Evolutionary conservation across 805 yeast genomes (phyloP), one percentile per base, ranked within the genome.

Genomic region (Saccharomycopsis synnaedendra): DNA sequence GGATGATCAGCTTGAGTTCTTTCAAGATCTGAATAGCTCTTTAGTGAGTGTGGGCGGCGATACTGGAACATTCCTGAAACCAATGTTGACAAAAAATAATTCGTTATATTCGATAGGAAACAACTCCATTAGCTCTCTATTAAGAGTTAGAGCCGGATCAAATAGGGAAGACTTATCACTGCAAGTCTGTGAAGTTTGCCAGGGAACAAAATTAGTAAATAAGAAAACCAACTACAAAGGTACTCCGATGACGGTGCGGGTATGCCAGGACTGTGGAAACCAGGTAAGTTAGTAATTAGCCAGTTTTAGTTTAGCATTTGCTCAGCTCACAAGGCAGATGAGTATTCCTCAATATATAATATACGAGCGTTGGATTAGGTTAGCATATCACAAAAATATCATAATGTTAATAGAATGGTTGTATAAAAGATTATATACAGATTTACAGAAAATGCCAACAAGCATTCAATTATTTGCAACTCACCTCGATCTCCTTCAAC

Each of bases 401-500:
- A 19, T 19, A 19, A 19, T 19, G 19, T 19, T 19, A 19, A 19
- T 19, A 19, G 19, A 19, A 19, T 19, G 19, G 19, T 19, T 19
- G 19, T 19, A 19, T 19, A 19, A 19, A 1, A 19, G 19, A 19
- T 19, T 19, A 19, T 19, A 19, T 19, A 19, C 19, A 19, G 19
- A 19, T 19, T 1, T 19, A 19, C 19, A 19, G 19, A 19, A 19
- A 19, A 19, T 10, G 3, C 10, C 10, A 34, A 34, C 11, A 34
- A 34, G 11, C 10, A 34, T 34, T 34, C 37, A 3, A 34, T n/a
- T 34, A 10, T 34, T 10, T 34, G 11, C 19, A 19, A 19, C 19
- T 19, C 19, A 19, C 62, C 56, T 56, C 54, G 3, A 67, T 51
- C 46, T 68, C 72, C 6, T 56, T 60, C 29, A 55, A 50, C 1